Conservation (phyloP, 2,329 filamentous ascomycete species). For the Thielaviopsis ethacetica region DNA sequence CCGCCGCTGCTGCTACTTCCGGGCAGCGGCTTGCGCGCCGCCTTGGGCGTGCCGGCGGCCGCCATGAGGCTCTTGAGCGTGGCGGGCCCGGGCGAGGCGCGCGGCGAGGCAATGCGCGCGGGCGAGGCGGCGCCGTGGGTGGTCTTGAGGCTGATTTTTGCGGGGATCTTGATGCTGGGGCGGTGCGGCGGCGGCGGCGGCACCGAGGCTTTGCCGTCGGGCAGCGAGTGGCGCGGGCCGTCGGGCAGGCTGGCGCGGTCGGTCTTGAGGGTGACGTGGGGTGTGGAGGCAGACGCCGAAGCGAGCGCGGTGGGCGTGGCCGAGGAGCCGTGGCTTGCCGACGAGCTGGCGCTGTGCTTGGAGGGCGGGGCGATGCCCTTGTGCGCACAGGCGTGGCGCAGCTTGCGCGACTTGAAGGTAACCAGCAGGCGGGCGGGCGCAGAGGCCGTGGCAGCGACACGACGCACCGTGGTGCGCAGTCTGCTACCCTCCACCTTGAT, state of each 20-base stretch:
- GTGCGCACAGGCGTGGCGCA: slow-evolving; percentile 9
- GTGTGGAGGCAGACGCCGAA: slow-evolving; percentile 1
- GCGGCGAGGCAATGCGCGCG: not conserved
- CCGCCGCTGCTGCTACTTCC: not conserved
- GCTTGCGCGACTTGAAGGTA: slow-evolving; percentile 7
- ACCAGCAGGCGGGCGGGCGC: slow-evolving; percentile 3
- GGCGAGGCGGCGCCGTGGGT: not conserved
- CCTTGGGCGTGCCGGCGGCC: slow-evolving; percentile 5
- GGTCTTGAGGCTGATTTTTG: slow-evolving; percentile 10
- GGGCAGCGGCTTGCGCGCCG: slow-evolving; percentile 6
- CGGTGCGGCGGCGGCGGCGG: not conserved
- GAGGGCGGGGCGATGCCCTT: slow-evolving; percentile 7
- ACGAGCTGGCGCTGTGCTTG: not conserved
- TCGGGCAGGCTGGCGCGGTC: slow-evolving; percentile 8
- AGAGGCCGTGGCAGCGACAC: not conserved
- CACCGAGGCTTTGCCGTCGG: not conserved
- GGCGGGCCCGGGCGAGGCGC: slow-evolving; percentile 2
- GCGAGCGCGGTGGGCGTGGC: not conserved
- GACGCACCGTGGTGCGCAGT: not conserved
- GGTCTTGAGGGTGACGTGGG: slow-evolving; percentile 8
- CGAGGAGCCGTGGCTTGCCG: slow-evolving; percentile 4
- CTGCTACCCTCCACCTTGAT: slow-evolving; percentile 7
- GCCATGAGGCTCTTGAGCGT: slow-evolving; percentile 10
- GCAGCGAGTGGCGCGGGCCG: slow-evolving; percentile 2
- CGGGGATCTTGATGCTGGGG: slow-evolving; percentile 7